Base-by-base conservation (phyloP, 768 basidiomycete species). In the Lepiota venenata region DNA sequence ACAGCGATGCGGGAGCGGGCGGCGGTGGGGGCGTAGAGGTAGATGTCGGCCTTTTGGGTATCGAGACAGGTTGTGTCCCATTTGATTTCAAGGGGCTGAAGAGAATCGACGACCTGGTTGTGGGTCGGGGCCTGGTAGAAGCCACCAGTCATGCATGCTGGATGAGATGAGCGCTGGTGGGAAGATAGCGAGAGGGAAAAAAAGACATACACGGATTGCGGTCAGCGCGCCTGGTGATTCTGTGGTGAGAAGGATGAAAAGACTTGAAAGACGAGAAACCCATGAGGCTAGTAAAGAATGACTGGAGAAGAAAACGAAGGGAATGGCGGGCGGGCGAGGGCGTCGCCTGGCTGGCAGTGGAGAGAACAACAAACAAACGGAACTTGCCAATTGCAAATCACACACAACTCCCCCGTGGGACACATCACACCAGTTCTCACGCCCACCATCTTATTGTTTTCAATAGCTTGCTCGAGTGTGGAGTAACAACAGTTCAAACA, bases 41-140 rank as follows among this genome's bases (percentile, higher is more conserved):
- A 83, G 63, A 92, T 85, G 69, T 91, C 87, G 64, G 86, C 73
- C 36, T 73, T 71, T 1, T 62, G 55, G 21, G 80, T 70, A 27
- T 64, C 21, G 29, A 87, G 61, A 67, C 87, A 89, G 35, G 80
- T 70, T 0, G 79, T 67, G 63, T 88, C 77, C 90, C 90, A 91
- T 42, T 75, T 60, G 57, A 91, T 77, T 47, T 74, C 71, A 58
- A 91, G 61, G 1, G 83, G 73, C 10, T 74, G 55, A 9, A 75
- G 67, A 1, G 77, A 72, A 58, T 81, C 70, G 46, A 89, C 56
- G 10, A 69, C 66, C 39, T 74, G 66, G 8, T 77, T 77, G 16
- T 73, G 70, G 2, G 75, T 67, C 0, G 88, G 88, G 6, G 73
- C 65, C 36, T 66, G 75, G 72, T 88, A 88, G 63, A 91, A 82